Conservation (phyloP, 352 stramenopile species). For the Phytophthora megakarya region DNA sequence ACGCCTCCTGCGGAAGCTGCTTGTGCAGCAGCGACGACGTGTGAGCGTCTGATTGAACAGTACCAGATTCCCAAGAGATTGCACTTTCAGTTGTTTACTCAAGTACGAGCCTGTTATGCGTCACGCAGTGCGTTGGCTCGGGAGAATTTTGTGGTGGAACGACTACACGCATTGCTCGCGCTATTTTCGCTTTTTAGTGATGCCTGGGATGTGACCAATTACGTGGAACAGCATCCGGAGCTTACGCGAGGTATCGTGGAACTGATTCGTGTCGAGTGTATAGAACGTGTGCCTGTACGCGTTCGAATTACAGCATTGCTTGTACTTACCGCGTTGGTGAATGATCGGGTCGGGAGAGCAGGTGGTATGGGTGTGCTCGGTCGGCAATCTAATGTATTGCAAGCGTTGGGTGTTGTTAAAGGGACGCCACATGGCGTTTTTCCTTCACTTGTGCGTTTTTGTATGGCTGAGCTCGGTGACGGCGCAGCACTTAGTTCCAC, state of each 20-base stretch:
- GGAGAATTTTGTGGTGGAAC: constrained; percentile 70
- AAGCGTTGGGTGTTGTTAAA: constrained; percentile 77
- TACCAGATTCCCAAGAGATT: constrained; percentile 60
- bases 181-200: constrained; percentile 84
- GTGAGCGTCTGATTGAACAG: constrained; percentile 58
- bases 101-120: constrained; percentile 58
- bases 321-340: constrained; percentile 79
- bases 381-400: constrained; percentile 80
- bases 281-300: constrained; percentile 57
- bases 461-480: constrained; percentile 69
- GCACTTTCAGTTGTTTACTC: constrained; percentile 77
- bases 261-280: constrained; percentile 73
- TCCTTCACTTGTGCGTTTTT: constrained; percentile 81
- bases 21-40: constrained; percentile 49
- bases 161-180: constrained; percentile 65
- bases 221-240: constrained; percentile 79
- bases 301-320: constrained; percentile 69
- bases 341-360: constrained; percentile 69
- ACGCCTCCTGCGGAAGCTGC: constrained; percentile 29
- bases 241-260: constrained; percentile 76
- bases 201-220: constrained; percentile 74
- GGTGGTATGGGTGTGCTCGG: constrained; percentile 72
- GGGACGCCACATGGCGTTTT: constrained; percentile 82
- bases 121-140: constrained; percentile 34
- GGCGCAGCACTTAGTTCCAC: constrained; percentile 23